Base-by-base conservation (phyloP, 2,329 filamentous ascomycete species). In the Hypomyces rosellus region DNA sequence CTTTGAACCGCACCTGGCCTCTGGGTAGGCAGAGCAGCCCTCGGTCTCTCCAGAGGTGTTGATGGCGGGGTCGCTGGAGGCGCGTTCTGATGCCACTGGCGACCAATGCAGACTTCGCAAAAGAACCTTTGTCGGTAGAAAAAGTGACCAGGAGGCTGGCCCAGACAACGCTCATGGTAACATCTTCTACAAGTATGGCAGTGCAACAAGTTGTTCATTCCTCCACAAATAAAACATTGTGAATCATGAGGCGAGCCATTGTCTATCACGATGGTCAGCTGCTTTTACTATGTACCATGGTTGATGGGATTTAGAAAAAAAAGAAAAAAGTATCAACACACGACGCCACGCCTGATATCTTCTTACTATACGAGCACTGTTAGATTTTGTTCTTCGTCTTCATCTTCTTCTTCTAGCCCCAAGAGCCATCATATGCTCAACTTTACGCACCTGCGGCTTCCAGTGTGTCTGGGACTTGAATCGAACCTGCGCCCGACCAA, bases 141-240 rank as follows among this genome's bases (percentile, higher is more conserved):
- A 12, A 43, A 38, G 1, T 18, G 16, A n/a, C 43, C 49, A 3
- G 37, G 1, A 3, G 49, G 49, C 3, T 22, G 33, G 4, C 46
- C 45, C 37, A 51, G 34, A 33, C 49, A 51, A n/a, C 25, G 16
- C 39, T 44, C 30, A n/a, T 51, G 49, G 25, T 34, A 51, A 13
- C 43, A 39, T 36, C 49, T 51, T 8, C 38, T 42, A 33, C 49
- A 51, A n/a, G 49, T 51, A 39, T 51, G 39, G 25, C 49, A 51
- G 34, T 47, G 44, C 5, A 34, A 3, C 16, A 51, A 6, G 44
- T 44, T 44, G n/a, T 8, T 38, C 11, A 20, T 34, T 15, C 25
- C 25, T 11, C 34, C 36, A 33, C 49, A 51, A 25, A 46, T 12
- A 25, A 47, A 51, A 13, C 49, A 51, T n/a, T 37, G 15, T 18